phyloP scores from a whole-genome alignment of 202 grass and related monocot species.

The Bolboschoenoplectus hybrid region DNA sequence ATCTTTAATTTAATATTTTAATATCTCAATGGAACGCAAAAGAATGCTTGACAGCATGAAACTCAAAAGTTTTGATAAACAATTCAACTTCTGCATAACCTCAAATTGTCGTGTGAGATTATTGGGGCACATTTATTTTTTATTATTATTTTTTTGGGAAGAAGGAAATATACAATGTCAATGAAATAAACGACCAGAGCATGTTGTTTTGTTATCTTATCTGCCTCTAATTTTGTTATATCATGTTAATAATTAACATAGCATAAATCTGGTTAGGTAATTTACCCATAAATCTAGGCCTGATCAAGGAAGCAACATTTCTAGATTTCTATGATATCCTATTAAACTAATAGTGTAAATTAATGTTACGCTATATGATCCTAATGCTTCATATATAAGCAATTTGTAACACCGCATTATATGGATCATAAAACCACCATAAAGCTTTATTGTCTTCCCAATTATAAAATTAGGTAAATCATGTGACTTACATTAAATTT shows the following conservation, averaged over 20 bases:
- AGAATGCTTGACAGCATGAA: neutral
- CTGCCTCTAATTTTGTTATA: neutral
- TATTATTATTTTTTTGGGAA: too few relatives aligned
- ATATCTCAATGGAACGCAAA: neutral
- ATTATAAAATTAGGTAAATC: neutral
- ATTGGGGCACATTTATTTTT: too few relatives aligned
- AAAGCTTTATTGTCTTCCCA: neutral
- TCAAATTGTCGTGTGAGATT: neutral
- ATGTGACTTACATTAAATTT: conserved; percentile 1
- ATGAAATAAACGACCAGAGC: too few relatives aligned
- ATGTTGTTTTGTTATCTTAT: neutral
- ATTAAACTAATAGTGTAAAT: too few relatives aligned
- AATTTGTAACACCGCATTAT: neutral
- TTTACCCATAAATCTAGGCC: too few relatives aligned
- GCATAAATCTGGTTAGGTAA: too few relatives aligned
- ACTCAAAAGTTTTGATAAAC: neutral
- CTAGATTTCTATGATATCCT: too few relatives aligned
- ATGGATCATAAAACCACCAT: neutral
- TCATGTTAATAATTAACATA: neutral
- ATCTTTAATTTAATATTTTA: neutral
- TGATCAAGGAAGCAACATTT: too few relatives aligned
- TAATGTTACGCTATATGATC: too few relatives aligned
- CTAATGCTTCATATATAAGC: too few relatives aligned
- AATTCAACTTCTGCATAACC: neutral
- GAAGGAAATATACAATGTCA: too few relatives aligned